phyloP scores from a whole-genome alignment of 2,329 filamentous ascomycete species.

The Apiospora kogelbergensis region DNA sequence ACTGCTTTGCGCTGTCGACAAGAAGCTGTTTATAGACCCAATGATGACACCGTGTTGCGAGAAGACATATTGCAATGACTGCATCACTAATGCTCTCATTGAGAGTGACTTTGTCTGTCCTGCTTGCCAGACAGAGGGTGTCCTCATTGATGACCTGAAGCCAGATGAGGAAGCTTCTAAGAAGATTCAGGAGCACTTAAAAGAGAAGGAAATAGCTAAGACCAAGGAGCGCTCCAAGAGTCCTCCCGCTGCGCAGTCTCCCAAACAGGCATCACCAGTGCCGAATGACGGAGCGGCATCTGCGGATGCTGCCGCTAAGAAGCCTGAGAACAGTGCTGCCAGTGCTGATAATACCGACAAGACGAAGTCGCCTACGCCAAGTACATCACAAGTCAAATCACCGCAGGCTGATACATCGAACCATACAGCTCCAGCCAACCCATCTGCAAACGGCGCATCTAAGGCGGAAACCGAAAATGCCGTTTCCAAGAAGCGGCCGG shows the following conservation, averaged over 20 bases:
- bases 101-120: slow-evolving; percentile 98
- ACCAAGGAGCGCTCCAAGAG: slow-evolving; percentile 49
- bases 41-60: slow-evolving; percentile 98
- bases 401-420: slow-evolving; percentile 23
- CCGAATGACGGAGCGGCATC: slow-evolving; percentile 30
- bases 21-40: slow-evolving; percentile 96
- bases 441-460: slow-evolving; percentile 23
- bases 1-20: slow-evolving; percentile 93
- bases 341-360: slow-evolving; percentile 30
- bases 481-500: slow-evolving; percentile 75
- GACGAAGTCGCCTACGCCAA: slow-evolving; percentile 25
- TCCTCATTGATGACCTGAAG: slow-evolving; percentile 88
- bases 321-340: slow-evolving; percentile 29
- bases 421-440: slow-evolving; percentile 24
- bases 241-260: slow-evolving; percentile 35
- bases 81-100: slow-evolving; percentile 98
- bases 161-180: slow-evolving; percentile 75
- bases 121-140: slow-evolving; percentile 84
- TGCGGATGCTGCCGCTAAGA: slow-evolving; percentile 34
- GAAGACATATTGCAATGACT: slow-evolving; percentile 98
- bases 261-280: slow-evolving; percentile 36
- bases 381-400: slow-evolving; percentile 25
- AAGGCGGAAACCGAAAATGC: slow-evolving; percentile 19
- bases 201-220: slow-evolving; percentile 52
- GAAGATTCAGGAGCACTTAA: slow-evolving; percentile 75